phyloP scores from a whole-genome alignment of 306 rosid genomes.

The Dryas octopetala region DNA sequence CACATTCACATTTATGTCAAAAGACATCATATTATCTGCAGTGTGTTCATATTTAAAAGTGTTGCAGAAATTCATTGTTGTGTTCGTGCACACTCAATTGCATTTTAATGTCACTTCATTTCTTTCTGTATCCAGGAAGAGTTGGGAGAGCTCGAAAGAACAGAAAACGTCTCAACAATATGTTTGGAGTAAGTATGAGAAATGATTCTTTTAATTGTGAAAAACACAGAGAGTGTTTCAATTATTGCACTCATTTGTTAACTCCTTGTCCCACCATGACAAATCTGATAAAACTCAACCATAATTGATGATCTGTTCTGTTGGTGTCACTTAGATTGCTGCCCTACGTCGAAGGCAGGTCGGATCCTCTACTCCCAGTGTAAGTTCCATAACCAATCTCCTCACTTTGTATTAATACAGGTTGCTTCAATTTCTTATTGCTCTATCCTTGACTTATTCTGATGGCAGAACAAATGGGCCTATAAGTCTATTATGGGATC shows the following conservation, averaged over 20 bases:
- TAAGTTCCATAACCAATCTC: conserved; percentile 37
- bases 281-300: neutral
- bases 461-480: conserved; percentile 62
- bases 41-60: neutral
- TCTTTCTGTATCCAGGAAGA: conserved; percentile 55
- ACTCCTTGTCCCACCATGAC: conserved; percentile 2
- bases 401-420: conserved; percentile 18
- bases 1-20: neutral
- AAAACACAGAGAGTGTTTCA: neutral
- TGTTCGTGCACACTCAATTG: conserved; percentile 4
- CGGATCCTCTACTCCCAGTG: conserved; percentile 75
- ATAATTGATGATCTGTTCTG: conserved; percentile 17
- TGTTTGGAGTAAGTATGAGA: conserved; percentile 61
- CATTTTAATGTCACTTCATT: conserved; percentile 1
- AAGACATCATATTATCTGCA: neutral
- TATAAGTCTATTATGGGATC: conserved; percentile 58
- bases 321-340: conserved; percentile 51
- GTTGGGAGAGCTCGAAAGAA: conserved; percentile 60
- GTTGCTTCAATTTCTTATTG: conserved; percentile 7
- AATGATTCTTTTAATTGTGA: conserved; percentile 13
- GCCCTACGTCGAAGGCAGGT: conserved; percentile 41
- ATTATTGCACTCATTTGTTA: neutral
- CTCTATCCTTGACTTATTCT: conserved; percentile 21
- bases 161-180: conserved; percentile 63
- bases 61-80: conserved; percentile 3